Conservation (phyloP, 176 grass and related monocot genomes). For the Carex cristatella region DNA sequence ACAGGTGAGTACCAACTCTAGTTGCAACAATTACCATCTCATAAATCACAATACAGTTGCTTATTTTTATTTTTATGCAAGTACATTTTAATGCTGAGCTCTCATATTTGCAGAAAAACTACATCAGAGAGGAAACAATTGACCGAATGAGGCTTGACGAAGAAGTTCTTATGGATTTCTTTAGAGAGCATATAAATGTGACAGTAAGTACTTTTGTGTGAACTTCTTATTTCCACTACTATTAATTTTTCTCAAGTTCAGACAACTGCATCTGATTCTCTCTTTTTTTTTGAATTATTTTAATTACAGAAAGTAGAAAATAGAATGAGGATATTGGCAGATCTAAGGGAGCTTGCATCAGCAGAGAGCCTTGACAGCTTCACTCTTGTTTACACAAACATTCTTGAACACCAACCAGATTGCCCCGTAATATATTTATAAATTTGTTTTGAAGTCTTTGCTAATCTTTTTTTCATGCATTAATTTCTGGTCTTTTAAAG, state of each 20-base stretch:
- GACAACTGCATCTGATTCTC: background rate
- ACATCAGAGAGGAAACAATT: conserved; percentile 85
- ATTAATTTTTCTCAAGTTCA: background rate
- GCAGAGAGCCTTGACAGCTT: conserved; percentile 97
- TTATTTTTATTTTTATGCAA: background rate
- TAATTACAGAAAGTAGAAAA: conserved; percentile 90
- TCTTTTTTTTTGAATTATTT: background rate
- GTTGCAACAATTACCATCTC: background rate
- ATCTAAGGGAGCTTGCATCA: conserved; percentile 96
- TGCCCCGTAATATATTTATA: conserved; percentile 71
- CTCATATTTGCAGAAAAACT: conserved; percentile 51
- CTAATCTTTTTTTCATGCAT: background rate
- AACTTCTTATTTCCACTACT: conserved; percentile 18
- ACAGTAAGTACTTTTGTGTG: conserved; percentile 62
- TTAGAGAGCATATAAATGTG: conserved; percentile 75
- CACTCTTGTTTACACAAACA: conserved; percentile 95
- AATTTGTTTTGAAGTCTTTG: conserved; percentile 8
- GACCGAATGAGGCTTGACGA: conserved; percentile 95
- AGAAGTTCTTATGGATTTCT: conserved; percentile 99
- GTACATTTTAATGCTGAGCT: background rate
- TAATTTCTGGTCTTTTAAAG: background rate
- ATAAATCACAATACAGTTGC: background rate
- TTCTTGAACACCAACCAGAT: conserved; percentile 97
- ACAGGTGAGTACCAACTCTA: conserved; percentile 47
- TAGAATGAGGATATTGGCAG: conserved; percentile 83